A percentile compares a stretch with the other conserved stretches of the same genome.
These are phyloP conservation scores for Ramaria rubella DNA, from an alignment of 768 basidiomycete genomes.

Conservation along the genomic window DNA sequence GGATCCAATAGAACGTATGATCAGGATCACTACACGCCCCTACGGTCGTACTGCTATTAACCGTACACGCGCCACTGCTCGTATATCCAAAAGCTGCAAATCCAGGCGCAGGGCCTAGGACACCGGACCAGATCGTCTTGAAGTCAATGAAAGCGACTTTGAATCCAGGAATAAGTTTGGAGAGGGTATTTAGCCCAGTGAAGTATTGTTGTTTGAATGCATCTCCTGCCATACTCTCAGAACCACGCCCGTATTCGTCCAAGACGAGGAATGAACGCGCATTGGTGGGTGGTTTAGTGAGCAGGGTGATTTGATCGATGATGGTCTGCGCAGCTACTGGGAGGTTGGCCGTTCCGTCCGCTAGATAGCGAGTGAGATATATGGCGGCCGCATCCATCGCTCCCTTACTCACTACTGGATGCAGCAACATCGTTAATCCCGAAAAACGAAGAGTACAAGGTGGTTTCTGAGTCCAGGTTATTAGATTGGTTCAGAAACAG, in stretches of 20 bases:
- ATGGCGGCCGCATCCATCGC: background rate
- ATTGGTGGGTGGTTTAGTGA: constrained; percentile 45
- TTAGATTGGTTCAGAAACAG: constrained; percentile 41
- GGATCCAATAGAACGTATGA: constrained; percentile 49
- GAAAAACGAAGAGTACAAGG: constrained; percentile 47
- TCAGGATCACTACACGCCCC: constrained; percentile 24
- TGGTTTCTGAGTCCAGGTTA: constrained; percentile 38
- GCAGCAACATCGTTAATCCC: constrained; percentile 36
- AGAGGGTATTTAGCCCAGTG: constrained; percentile 32
- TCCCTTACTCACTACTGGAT: background rate
- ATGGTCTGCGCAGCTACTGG: constrained; percentile 20
- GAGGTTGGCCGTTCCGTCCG: constrained; percentile 5
- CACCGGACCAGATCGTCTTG: constrained; percentile 43
- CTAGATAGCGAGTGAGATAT: background rate
- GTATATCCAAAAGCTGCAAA: constrained; percentile 43
- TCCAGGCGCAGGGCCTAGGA: constrained; percentile 36
- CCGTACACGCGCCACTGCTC: constrained; percentile 29
- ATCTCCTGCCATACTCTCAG: constrained; percentile 34
- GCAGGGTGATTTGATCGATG: constrained; percentile 38
- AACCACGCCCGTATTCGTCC: constrained; percentile 44
- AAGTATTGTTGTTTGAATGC: constrained; percentile 42
- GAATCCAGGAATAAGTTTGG: constrained; percentile 21
- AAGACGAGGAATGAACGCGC: constrained; percentile 44
- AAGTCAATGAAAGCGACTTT: constrained; percentile 43
- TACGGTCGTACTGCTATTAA: constrained; percentile 12